These are phyloP conservation scores for Fusarium neocosmosporiellum DNA, from an alignment of 2,329 filamentous ascomycete genomes.

Conservation along the genomic window DNA sequence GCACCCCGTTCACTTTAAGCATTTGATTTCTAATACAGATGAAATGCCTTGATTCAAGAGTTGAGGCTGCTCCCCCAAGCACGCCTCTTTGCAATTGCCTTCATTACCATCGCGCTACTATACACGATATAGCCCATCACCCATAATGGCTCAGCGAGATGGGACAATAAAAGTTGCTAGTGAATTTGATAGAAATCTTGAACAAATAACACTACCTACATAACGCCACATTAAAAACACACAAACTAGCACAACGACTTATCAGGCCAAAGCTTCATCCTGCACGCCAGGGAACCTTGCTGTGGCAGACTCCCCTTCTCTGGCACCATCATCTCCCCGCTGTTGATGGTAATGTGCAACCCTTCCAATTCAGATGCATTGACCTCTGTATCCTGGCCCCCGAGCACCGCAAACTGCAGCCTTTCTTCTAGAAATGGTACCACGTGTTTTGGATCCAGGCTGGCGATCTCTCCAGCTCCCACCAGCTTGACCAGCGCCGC, in stretches of 20 bases:
- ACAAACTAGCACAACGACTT: not conserved
- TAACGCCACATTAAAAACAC: not conserved
- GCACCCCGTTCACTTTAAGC: not conserved
- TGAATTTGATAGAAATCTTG: not conserved
- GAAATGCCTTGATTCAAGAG: not conserved
- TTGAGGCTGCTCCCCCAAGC: not conserved
- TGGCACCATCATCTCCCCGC: constrained; percentile 44
- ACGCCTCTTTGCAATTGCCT: not conserved
- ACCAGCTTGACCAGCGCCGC: constrained; percentile 59
- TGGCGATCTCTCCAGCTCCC: constrained; percentile 48
- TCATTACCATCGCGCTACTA: not conserved
- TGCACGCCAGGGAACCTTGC: not conserved
- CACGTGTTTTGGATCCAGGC: constrained; percentile 51
- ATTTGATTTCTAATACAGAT: not conserved
- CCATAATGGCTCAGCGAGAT: not conserved
- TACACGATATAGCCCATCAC: not conserved
- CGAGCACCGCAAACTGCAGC: constrained; percentile 50
- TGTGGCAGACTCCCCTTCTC: constrained; percentile 17
- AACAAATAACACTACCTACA: not conserved
- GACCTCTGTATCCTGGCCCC: constrained; percentile 41
- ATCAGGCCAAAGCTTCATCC: not conserved
- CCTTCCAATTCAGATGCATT: constrained; percentile 43
- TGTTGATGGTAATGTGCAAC: constrained; percentile 47
- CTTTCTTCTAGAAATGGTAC: constrained; percentile 55
- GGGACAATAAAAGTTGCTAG: not conserved